These are phyloP conservation scores for Euphrasia confusa DNA, from an alignment of 257 asterid species.

Conservation along the genomic window DNA sequence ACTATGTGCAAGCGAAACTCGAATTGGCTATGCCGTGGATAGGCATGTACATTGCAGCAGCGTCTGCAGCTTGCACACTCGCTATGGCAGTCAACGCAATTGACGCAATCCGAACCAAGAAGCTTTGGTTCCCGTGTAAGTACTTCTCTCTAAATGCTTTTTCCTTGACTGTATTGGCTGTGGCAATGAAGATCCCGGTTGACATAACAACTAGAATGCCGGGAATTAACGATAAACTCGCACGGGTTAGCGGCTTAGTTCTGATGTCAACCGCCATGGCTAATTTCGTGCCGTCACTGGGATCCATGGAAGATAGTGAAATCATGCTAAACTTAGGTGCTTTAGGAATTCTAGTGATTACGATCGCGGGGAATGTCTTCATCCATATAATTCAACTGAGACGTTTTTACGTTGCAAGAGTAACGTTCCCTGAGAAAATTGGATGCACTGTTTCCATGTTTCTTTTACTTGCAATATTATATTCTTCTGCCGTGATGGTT, in stretches of 20 bases:
- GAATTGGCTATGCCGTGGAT: conserved; percentile 20
- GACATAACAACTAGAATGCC: neutral
- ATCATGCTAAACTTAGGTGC: neutral
- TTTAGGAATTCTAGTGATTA: neutral
- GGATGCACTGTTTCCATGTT: conserved; percentile 13
- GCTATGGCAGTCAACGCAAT: conserved; percentile 28
- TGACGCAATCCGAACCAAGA: neutral
- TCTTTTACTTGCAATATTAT: conserved; percentile 16
- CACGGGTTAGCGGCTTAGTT: neutral
- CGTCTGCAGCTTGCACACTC: conserved; percentile 20
- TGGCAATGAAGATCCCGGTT: neutral
- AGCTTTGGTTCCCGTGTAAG: conserved; percentile 1
- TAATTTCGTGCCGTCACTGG: neutral
- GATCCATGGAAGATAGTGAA: neutral
- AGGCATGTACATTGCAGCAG: conserved; percentile 27
- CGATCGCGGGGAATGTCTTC: conserved; percentile 14
- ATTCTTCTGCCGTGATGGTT: conserved; percentile 24
- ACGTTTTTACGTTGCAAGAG: neutral
- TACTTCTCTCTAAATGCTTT: conserved; percentile 3
- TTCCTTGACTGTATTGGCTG: conserved; percentile 1
- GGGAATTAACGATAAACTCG: neutral
- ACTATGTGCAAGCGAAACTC: neutral
- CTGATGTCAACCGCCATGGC: conserved; percentile 7
- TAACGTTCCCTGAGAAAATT: conserved; percentile 4
- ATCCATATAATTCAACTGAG: conserved; percentile 23